Percentiles rank a stretch among this genome's conserved stretches.
Conservation (phyloP, 2,329 filamentous ascomycete genomes). For the Colletotrichum sp. region DNA sequence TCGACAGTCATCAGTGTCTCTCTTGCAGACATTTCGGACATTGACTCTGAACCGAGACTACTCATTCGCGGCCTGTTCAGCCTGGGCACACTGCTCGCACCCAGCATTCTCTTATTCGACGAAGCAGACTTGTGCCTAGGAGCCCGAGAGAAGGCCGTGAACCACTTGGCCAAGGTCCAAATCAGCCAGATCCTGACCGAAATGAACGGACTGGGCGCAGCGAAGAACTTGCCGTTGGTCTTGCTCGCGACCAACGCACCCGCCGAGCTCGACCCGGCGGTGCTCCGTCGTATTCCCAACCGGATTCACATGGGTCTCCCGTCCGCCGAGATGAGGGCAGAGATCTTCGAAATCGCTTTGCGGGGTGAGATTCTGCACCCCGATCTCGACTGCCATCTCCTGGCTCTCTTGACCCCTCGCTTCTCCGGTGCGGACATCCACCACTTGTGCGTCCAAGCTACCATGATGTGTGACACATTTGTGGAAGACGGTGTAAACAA, state of each 20-base stretch:
- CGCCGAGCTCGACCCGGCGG: neutral
- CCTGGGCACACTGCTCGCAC: conserved; percentile 26
- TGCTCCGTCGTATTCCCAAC: neutral
- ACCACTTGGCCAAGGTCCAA: neutral
- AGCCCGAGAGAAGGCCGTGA: neutral
- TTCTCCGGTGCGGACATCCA: neutral
- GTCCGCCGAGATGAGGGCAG: neutral
- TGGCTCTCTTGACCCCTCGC: neutral
- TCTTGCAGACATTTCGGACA: conserved; percentile 13
- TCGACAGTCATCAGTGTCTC: conserved; percentile 26
- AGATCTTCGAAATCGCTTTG: neutral
- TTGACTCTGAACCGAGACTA: conserved; percentile 24
- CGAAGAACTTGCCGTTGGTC: neutral
- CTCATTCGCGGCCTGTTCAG: conserved; percentile 29
- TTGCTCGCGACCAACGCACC: neutral
- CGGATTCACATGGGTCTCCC: neutral
- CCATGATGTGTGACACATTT: neutral
- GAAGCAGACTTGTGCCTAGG: conserved; percentile 26
- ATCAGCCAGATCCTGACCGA: neutral
- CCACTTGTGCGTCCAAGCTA: neutral
- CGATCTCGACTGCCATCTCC: neutral
- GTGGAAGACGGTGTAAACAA: neutral
- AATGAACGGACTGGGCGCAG: neutral
- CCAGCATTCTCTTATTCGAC: conserved; percentile 34
- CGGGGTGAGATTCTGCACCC: neutral